These are phyloP conservation scores for Pleurotus tuber-regium DNA, from an alignment of 768 basidiomycete species.

Conservation along the genomic window DNA sequence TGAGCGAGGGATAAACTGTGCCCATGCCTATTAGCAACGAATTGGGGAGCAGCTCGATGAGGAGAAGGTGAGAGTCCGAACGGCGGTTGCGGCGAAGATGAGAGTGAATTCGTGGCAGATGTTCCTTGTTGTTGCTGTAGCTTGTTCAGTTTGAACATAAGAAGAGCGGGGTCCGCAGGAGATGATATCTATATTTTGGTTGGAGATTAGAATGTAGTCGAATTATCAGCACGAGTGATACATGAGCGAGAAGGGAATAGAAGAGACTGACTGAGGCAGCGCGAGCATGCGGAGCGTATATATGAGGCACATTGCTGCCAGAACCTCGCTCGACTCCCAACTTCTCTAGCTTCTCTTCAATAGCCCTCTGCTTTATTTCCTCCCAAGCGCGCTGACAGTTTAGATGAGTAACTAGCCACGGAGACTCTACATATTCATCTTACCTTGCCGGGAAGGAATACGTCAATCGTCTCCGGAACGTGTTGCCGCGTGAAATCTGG, in stretches of 20 bases:
- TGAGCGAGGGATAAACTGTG: conserved; percentile 75
- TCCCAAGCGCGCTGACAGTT: conserved; percentile 68
- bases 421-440: conserved; percentile 17
- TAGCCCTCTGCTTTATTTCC: conserved; percentile 60
- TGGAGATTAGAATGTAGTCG: too few relatives aligned
- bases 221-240: conserved; percentile 22
- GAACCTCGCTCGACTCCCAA: conserved; percentile 74
- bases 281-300: conserved; percentile 75
- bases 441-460: conserved; percentile 83
- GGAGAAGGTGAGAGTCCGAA: conserved; percentile 54
- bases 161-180: conserved; percentile 82
- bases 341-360: conserved; percentile 80
- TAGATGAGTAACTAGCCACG: conserved; percentile 9
- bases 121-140: conserved; percentile 68
- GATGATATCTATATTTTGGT: conserved; percentile 67
- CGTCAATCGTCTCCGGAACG: conserved; percentile 70
- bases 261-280: conserved; percentile 72
- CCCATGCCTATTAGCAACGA: conserved; percentile 56
- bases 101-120: conserved; percentile 49
- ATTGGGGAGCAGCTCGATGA: conserved; percentile 30
- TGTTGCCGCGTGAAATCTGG: conserved; percentile 57
- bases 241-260: conserved; percentile 18
- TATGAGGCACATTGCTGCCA: conserved; percentile 52
- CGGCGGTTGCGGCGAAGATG: conserved; percentile 64
- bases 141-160: conserved; percentile 82